Evolutionary conservation across 305 asterid species (phyloP).

Genomic region (Lippia alba): DNA sequence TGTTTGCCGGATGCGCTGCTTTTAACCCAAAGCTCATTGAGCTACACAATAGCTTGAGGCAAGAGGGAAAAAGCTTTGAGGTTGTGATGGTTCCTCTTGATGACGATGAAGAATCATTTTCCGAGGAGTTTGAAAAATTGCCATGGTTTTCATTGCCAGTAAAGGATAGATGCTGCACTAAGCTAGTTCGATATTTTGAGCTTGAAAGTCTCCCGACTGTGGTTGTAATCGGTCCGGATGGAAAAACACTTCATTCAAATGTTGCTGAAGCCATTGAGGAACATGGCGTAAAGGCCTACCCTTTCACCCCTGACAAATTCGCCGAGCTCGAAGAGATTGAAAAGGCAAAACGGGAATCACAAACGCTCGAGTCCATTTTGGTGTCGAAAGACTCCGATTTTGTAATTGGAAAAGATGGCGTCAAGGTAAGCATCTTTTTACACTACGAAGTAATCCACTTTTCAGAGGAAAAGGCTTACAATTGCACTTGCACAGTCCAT

Average conservation of each 20-base stretch:
- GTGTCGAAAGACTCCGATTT: slow-evolving; percentile 62
- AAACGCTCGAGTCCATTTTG: slow-evolving; percentile 83
- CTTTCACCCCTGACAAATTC: slow-evolving; percentile 82
- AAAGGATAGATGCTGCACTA: slow-evolving; percentile 57
- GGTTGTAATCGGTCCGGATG: slow-evolving; percentile 81
- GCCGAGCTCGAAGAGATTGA: slow-evolving; percentile 71
- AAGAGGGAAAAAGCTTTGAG: slow-evolving; percentile 63
- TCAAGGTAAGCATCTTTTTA: slow-evolving; percentile 52
- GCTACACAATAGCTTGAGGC: slow-evolving; percentile 56
- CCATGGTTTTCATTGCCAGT: slow-evolving; percentile 86
- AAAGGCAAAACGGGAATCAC: slow-evolving; percentile 76
- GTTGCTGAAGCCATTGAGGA: slow-evolving; percentile 78
- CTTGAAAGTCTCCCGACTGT: slow-evolving; percentile 64
- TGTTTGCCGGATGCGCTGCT: slow-evolving; percentile 41
- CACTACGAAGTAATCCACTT: too few species aligned
- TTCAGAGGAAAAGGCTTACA: too few species aligned
- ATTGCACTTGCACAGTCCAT: too few species aligned
- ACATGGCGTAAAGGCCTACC: slow-evolving; percentile 71
- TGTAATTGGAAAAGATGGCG: slow-evolving; percentile 71
- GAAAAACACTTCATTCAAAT: slow-evolving; percentile 75
- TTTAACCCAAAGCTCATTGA: slow-evolving; percentile 61
- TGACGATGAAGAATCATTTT: slow-evolving; percentile 58
- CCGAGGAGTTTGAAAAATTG: slow-evolving; percentile 48
- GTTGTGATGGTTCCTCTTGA: slow-evolving; percentile 86
- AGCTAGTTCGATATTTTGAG: slow-evolving; percentile 70